Evolutionary conservation across 2,329 filamentous ascomycete genomes (phyloP).

Genomic region (Ascosphaera aggregata): DNA sequence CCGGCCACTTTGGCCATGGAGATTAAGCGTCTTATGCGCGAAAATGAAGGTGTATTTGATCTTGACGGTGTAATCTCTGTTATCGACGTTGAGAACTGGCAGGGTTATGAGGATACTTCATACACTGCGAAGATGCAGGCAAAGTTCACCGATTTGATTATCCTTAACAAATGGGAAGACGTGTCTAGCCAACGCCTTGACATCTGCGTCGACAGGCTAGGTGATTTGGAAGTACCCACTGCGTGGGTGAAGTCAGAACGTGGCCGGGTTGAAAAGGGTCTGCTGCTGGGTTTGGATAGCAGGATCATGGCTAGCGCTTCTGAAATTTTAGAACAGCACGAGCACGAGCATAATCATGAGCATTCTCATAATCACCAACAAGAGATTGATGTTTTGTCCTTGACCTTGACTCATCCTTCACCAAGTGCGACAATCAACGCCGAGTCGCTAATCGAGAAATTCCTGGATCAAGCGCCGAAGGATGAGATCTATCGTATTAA

Average conservation of each 20-base stretch:
- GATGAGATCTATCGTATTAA: constrained; percentile 96
- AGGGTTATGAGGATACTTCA: constrained; percentile 74
- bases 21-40: constrained; percentile 54
- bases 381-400: constrained; percentile 77
- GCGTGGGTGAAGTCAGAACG: constrained; percentile 68
- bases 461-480: constrained; percentile 56
- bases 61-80: constrained; percentile 78
- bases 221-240: constrained; percentile 57
- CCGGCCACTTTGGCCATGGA: constrained; percentile 81
- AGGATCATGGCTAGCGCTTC: constrained; percentile 30
- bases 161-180: constrained; percentile 82
- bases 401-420: constrained; percentile 34
- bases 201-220: constrained; percentile 51
- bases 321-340: constrained; percentile 20
- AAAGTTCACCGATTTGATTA: constrained; percentile 67
- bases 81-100: constrained; percentile 88
- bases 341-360: constrained; percentile 14
- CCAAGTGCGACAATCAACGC: constrained; percentile 31
- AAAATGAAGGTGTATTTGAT: constrained; percentile 35
- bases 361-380: constrained; percentile 39
- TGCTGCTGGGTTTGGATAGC: constrained; percentile 74
- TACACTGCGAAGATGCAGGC: constrained; percentile 79
- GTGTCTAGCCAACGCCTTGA: constrained; percentile 54
- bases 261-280: constrained; percentile 52
- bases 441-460: constrained; percentile 31